phyloP scores from a whole-genome alignment of 495 filamentous ascomycete genomes.

The Parathielavia hyrcaniae region DNA sequence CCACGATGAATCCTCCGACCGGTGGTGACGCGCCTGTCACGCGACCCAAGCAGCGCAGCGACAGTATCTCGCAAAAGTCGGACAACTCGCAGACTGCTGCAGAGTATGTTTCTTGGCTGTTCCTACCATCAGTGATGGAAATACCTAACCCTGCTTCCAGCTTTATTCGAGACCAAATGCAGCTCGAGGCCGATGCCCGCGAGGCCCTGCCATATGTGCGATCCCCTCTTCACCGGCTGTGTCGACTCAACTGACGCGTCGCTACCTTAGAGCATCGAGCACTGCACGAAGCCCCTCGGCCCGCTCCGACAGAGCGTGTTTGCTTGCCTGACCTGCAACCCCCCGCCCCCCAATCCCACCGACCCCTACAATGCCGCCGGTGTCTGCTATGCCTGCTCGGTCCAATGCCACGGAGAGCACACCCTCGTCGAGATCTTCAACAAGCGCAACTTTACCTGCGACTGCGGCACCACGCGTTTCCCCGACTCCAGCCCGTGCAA shows the following conservation, averaged over 20 bases:
- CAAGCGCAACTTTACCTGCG: slow-evolving; percentile 92
- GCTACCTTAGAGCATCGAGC: slow-evolving; percentile 67
- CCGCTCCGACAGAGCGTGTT: slow-evolving; percentile 81
- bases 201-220: slow-evolving; percentile 85
- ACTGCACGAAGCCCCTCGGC: slow-evolving; percentile 82
- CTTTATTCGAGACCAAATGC: slow-evolving; percentile 83
- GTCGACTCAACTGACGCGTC: slow-evolving; percentile 1
- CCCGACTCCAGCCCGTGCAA: slow-evolving; percentile 63
- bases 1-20: slow-evolving; percentile 28
- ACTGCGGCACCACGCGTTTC: slow-evolving; percentile 86
- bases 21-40: slow-evolving; percentile 22
- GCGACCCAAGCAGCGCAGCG: slow-evolving; percentile 34
- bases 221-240: background rate
- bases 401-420: slow-evolving; percentile 94
- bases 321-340: slow-evolving; percentile 88
- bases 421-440: slow-evolving; percentile 91
- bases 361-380: slow-evolving; percentile 68
- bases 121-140: background rate
- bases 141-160: slow-evolving; percentile 37
- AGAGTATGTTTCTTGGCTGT: slow-evolving; percentile 50
- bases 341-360: slow-evolving; percentile 55
- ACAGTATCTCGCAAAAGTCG: slow-evolving; percentile 62
- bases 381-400: slow-evolving; percentile 94
- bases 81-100: slow-evolving; percentile 76
- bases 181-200: slow-evolving; percentile 88